Evolutionary conservation across 257 asterid species (phyloP), one percentile per base, ranked within the genome.

Genomic region (Henckelia pumila): DNA sequence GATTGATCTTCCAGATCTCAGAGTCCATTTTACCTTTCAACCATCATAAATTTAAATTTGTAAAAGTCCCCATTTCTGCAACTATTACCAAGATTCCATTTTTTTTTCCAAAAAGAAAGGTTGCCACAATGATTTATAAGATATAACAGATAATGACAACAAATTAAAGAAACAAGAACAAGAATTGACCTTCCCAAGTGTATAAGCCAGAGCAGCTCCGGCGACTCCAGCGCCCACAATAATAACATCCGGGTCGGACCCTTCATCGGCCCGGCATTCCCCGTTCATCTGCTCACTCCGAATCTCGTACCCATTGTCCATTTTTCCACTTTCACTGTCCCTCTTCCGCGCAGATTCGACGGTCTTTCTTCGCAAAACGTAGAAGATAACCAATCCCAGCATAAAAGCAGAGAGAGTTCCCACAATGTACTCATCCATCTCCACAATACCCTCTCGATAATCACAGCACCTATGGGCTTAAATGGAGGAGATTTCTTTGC

Each of bases 171-270:
- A 66, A 9, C 24, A 40, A 4, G 25, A 59, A 69, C 56, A 61
- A 30, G 25, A 30, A 19, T 24, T 13, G 23, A 82, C 87, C 87
- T 77, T 82, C 61, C 75, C 87, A 35, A 82, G 85, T 50, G 87
- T 77, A 56, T 77, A 74, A 61, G 87, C 82, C 17, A 82, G 68
- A 35, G 87, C 84, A 57, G 87, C 87, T 20, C 87, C 87, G 79
- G n/a, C n/a, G n/a, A n/a, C n/a, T n/a, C n/a, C n/a, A n/a, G n/a
- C n/a, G n/a, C n/a, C n/a, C n/a, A n/a, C 83, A 1, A 82, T 68
- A n/a, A 79, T 75, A n/a, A 82, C 79, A 69, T 82, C 85, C 19
- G 78, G 60, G 21, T 77, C 76, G 22, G 72, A 75, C 17, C 61
- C 77, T 26, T 47, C 63, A 21, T 29, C 66, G 7, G 23, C 10